A percentile compares a stretch with the other conserved stretches of the same genome.
These are phyloP conservation scores for Alternaria viburni DNA, from an alignment of 2,329 filamentous ascomycete genomes.

Conservation along the genomic window DNA sequence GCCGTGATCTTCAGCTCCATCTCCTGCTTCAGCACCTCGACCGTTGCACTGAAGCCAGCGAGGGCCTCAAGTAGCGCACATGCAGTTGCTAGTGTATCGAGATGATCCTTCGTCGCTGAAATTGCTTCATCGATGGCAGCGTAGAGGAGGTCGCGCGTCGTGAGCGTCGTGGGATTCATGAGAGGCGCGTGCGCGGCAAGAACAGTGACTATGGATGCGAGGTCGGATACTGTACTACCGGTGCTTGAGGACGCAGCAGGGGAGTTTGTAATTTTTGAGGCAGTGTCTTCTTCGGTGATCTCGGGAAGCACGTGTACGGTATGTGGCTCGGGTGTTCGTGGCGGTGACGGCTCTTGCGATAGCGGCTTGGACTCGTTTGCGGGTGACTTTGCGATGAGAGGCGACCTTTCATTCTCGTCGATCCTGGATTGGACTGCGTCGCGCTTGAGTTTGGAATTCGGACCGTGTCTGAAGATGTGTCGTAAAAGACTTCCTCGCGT, in stretches of 20 bases:
- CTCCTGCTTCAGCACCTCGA: conserved; percentile 13
- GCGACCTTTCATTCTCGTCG: not conserved
- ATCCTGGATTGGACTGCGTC: not conserved
- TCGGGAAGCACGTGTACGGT: conserved; percentile 2
- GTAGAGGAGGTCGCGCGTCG: conserved; percentile 13
- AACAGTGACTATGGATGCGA: not conserved
- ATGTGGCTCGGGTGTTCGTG: not conserved
- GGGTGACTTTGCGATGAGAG: not conserved
- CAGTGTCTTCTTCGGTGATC: too few relatives aligned
- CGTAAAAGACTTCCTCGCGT: conserved; percentile 14
- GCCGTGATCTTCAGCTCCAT: conserved; percentile 13
- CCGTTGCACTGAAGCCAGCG: conserved; percentile 19
- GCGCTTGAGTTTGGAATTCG: not conserved
- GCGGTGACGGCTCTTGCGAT: not conserved
- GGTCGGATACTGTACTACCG: not conserved
- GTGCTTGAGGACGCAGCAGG: not conserved
- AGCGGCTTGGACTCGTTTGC: not conserved
- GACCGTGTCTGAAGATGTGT: conserved; percentile 22
- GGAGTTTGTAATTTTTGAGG: too few relatives aligned
- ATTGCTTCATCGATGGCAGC: conserved; percentile 18
- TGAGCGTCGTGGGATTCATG: not conserved
- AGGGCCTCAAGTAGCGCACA: conserved; percentile 20
- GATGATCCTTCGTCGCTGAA: not conserved
- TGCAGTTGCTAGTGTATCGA: conserved; percentile 18
- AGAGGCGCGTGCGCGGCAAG: not conserved